Evolutionary conservation across 2,329 filamentous ascomycete species (phyloP).

Genomic region (Monilinia fructigena): DNA sequence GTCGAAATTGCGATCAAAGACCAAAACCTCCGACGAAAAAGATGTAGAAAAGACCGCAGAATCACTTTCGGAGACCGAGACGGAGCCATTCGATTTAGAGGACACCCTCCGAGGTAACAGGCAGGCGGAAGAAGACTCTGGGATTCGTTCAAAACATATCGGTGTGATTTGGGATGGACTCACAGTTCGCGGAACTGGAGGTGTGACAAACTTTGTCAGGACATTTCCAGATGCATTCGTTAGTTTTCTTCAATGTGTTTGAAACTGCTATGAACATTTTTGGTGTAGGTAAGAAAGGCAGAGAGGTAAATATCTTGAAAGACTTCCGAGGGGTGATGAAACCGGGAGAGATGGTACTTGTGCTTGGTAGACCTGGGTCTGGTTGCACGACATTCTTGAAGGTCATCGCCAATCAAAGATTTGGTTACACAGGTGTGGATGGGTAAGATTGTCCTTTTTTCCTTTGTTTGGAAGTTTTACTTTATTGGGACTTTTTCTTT

Average conservation of each 20-base stretch:
- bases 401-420: constrained; percentile 54
- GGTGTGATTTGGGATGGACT: constrained; percentile 77
- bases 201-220: constrained; percentile 65
- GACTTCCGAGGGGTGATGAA: constrained; percentile 69
- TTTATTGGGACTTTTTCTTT: not conserved
- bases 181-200: constrained; percentile 73
- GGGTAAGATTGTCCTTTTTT: not conserved
- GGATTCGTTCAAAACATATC: constrained; percentile 77
- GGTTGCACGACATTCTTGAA: constrained; percentile 56
- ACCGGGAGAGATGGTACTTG: constrained; percentile 74
- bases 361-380: constrained; percentile 41
- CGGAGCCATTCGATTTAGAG: constrained; percentile 71
- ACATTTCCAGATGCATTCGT: constrained; percentile 74
- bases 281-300: constrained; percentile 64
- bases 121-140: constrained; percentile 69
- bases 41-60: constrained; percentile 60
- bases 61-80: constrained; percentile 43
- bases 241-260: constrained; percentile 74
- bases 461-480: not conserved
- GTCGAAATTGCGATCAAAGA: constrained; percentile 46
- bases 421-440: constrained; percentile 55
- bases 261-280: constrained; percentile 63
- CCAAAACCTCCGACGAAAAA: constrained; percentile 36
- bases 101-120: constrained; percentile 68
- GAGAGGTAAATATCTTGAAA: constrained; percentile 71